These are phyloP conservation scores for Blastobotrys malaysiensis DNA, from an alignment of 1,139 yeast species.

Conservation along the genomic window DNA sequence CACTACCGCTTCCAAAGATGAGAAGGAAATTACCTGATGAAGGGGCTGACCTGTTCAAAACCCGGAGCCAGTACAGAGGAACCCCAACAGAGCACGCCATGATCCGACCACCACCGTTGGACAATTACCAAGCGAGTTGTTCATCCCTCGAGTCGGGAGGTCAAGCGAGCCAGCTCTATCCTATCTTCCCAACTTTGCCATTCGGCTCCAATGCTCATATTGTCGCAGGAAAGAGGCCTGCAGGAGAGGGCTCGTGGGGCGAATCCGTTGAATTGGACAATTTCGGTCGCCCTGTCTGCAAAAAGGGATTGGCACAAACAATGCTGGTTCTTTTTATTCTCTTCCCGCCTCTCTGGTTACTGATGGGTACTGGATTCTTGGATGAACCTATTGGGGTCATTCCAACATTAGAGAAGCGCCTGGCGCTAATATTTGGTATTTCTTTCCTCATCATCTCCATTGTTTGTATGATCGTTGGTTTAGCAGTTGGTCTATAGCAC, in stretches of 20 bases:
- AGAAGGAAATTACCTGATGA: background rate
- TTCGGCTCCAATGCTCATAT: background rate
- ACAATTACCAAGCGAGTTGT: background rate
- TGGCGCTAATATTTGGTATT: constrained; percentile 25
- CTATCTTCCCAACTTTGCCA: constrained; percentile 6
- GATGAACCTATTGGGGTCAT: constrained; percentile 32
- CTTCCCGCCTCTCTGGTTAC: constrained; percentile 38
- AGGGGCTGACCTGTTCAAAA: constrained; percentile 1
- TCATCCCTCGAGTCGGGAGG: background rate
- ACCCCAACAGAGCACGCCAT: constrained; percentile 5
- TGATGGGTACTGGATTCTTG: constrained; percentile 34
- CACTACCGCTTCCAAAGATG: constrained; percentile 10
- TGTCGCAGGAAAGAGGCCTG: background rate
- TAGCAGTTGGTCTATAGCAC: constrained; percentile 13
- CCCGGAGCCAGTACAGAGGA: constrained; percentile 5
- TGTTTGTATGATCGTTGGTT: constrained; percentile 28
- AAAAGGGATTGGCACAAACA: constrained; percentile 14
- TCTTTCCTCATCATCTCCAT: constrained; percentile 26
- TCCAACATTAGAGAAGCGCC: constrained; percentile 27
- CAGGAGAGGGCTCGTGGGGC: constrained; percentile 3
- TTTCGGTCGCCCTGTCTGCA: constrained; percentile 18
- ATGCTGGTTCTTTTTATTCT: constrained; percentile 22
- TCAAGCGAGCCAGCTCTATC: background rate
- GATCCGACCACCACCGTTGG: constrained; percentile 6
- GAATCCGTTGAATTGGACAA: constrained; percentile 1